phyloP scores from a whole-genome alignment of 768 basidiomycete genomes.

The Crassisporium funariophilum region DNA sequence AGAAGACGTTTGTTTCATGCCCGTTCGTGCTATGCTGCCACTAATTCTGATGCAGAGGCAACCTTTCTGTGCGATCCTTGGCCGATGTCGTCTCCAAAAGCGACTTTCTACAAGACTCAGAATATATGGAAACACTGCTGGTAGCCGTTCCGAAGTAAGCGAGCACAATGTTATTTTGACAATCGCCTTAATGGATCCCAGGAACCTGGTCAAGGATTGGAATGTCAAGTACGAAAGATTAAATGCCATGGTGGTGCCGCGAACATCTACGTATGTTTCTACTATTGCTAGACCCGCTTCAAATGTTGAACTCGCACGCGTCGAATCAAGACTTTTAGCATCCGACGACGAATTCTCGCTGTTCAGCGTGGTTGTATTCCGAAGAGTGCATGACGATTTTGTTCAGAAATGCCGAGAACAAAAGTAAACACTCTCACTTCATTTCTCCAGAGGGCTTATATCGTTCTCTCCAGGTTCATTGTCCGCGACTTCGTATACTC shows the following conservation, averaged over 20 bases:
- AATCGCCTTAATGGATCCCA: slow-evolving; percentile 37
- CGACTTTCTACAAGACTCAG: slow-evolving; percentile 85
- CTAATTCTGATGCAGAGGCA: slow-evolving; percentile 73
- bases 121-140: slow-evolving; percentile 89
- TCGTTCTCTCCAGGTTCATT: slow-evolving; percentile 64
- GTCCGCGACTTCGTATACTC: slow-evolving; percentile 94
- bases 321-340: slow-evolving; percentile 57
- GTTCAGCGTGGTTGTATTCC: slow-evolving; percentile 86
- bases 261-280: slow-evolving; percentile 75
- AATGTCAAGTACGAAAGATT: slow-evolving; percentile 86
- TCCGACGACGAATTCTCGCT: slow-evolving; percentile 90
- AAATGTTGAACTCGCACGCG: slow-evolving; percentile 9
- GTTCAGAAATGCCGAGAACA: slow-evolving; percentile 92
- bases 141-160: slow-evolving; percentile 93
- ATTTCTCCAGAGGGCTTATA: slow-evolving; percentile 7
- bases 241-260: slow-evolving; percentile 87
- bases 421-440: slow-evolving; percentile 57
- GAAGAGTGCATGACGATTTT: slow-evolving; percentile 89
- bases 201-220: slow-evolving; percentile 84
- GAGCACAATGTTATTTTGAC: slow-evolving; percentile 11
- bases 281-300: slow-evolving; percentile 4
- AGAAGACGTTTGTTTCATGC: slow-evolving; percentile 68
- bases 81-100: slow-evolving; percentile 82
- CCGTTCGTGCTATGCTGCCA: too few species aligned
- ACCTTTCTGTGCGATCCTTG: slow-evolving; percentile 88